Conservation (phyloP, 2,329 filamentous ascomycete genomes). For the Colletotrichum sp. region DNA sequence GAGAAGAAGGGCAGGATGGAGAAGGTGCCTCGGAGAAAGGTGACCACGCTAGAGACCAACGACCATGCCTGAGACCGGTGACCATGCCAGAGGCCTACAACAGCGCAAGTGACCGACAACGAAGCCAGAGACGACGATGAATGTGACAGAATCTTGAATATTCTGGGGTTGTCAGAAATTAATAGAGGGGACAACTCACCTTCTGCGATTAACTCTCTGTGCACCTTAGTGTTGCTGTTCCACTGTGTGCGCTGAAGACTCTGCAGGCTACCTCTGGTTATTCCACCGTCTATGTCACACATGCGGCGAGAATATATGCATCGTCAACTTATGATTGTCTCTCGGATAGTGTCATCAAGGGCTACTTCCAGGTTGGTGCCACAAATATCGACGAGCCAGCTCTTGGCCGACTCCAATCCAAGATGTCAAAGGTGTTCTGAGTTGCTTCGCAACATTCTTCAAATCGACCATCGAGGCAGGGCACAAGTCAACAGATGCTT, state of each 20-base stretch:
- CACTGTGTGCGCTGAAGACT: background rate
- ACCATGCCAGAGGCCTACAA: background rate
- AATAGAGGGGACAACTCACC: background rate
- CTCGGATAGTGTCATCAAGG: background rate
- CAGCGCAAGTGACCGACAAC: background rate
- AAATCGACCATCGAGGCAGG: background rate
- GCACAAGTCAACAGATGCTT: background rate
- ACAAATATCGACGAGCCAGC: background rate
- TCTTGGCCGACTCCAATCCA: background rate
- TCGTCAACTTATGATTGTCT: background rate
- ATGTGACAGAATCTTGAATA: background rate
- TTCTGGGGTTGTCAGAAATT: accelerated
- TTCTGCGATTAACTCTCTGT: background rate
- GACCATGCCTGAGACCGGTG: background rate
- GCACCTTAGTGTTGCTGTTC: background rate
- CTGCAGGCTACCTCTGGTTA: background rate
- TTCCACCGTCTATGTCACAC: background rate
- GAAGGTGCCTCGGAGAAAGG: background rate
- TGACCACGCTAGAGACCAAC: background rate
- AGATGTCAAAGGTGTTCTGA: background rate
- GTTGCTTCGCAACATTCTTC: background rate
- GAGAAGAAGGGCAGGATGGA: background rate
- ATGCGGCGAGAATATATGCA: background rate
- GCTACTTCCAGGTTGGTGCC: background rate
- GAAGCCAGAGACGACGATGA: background rate